Base-by-base conservation (phyloP, 495 filamentous ascomycete species). In the Lasiosphaeris hirsuta region DNA sequence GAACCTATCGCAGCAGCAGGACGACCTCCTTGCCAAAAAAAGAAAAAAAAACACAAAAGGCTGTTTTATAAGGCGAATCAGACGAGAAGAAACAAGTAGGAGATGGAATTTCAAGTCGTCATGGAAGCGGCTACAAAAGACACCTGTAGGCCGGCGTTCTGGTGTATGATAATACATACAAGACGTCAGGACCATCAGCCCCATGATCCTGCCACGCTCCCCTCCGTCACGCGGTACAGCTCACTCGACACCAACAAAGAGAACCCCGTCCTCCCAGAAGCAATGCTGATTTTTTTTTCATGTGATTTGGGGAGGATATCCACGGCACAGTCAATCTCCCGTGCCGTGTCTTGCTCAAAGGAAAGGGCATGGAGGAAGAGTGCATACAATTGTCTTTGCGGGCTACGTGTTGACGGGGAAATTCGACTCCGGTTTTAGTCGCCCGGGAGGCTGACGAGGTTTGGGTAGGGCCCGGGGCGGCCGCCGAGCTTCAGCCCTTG, bases 261-360 rank as follows among this genome's bases (percentile, higher is more conserved):
- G 52, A 55, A 55, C 46, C 52, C 42, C 33, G 43, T 56, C 54
- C 54, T 56, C 54, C 54, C 44, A 56, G 34, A 56, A 56, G 54
- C 54, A 56, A 56, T 56, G 49, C 54, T 56, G 54, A 43, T 56
- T 56, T 56, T 56, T n/a, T 40, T 19, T 49, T 56, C 37, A 41
- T 56, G 49, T 15, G 19, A 56, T 34, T 49, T 34, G 44, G 54
- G 15, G 37, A 56, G 54, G 54, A 15, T 49, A 48, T 56, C 37
- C 54, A 56, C 54, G 30, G 44, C 54, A 41, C 14, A 47, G 35
- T 49, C 34, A 34, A 45, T 18, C 14, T 18, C 42, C 42, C 42
- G 14, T 45, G 42, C 42, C 42, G 14, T 45, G 42, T 45, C 41
- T 44, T 14, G 18, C 10, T 45, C 14, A 45, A 19, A 45, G 42